These are phyloP conservation scores for Solanum habrochaites DNA, from an alignment of 257 asterid genomes.

Conservation along the genomic window DNA sequence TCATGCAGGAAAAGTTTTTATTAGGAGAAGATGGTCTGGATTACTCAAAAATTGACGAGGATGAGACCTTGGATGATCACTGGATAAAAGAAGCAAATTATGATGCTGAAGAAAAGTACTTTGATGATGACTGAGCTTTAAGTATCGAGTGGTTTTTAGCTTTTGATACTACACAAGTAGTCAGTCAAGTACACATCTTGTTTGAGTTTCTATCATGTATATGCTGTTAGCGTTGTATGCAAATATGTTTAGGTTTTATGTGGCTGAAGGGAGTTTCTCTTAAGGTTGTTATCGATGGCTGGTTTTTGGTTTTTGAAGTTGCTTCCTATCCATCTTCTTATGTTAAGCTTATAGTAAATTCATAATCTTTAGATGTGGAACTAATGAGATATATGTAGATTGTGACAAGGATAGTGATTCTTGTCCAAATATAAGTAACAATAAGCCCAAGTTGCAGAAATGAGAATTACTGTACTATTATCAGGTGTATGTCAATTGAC, in stretches of 20 bases:
- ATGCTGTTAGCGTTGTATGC: neutral
- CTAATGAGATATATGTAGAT: neutral
- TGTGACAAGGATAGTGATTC: neutral
- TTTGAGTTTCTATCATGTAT: neutral
- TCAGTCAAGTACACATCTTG: neutral
- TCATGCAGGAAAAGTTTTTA: conserved; percentile 86
- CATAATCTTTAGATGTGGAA: neutral
- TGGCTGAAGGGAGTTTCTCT: neutral
- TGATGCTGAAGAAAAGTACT: conserved; percentile 96
- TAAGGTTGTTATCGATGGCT: neutral
- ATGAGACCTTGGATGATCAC: conserved; percentile 81
- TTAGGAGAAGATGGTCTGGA: conserved; percentile 80
- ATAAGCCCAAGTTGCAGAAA: neutral
- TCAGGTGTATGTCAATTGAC: neutral
- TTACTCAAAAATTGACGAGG: conserved; percentile 71
- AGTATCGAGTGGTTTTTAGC: neutral
- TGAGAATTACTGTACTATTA: neutral
- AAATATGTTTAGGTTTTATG: neutral
- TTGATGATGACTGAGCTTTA: conserved; percentile 34
- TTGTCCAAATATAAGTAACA: neutral
- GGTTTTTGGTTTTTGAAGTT: neutral
- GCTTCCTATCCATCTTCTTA: neutral
- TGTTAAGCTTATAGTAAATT: neutral
- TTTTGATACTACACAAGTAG: neutral
- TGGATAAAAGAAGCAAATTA: conserved; percentile 77